Percentiles rank a stretch among this genome's conserved stretches.
Conservation (phyloP, 2,329 filamentous ascomycete species). For the Stromatinia cepivora region DNA sequence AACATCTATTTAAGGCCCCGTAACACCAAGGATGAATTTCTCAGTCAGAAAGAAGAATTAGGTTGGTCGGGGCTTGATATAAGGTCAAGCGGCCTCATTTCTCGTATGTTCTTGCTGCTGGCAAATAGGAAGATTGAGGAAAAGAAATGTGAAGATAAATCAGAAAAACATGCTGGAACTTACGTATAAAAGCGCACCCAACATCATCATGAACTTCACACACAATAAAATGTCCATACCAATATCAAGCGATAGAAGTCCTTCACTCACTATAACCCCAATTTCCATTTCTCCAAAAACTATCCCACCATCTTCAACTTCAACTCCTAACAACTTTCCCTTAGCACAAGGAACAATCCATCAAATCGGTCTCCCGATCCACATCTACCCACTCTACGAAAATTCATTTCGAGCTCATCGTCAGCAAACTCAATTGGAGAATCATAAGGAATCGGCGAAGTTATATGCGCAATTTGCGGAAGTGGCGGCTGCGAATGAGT, state of each 20-base stretch:
- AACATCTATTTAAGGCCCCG: not conserved
- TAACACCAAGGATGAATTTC: not conserved
- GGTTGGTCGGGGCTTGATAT: not conserved
- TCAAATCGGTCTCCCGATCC: constrained; percentile 61
- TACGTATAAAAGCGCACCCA: no score
- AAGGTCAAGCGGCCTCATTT: not conserved
- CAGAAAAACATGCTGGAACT: not conserved
- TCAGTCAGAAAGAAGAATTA: no score
- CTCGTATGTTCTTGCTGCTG: not conserved
- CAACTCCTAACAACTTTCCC: not conserved
- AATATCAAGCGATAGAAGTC: not conserved
- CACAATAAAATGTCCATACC: not conserved
- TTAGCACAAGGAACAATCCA: constrained; percentile 57
- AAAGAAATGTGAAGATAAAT: not conserved
- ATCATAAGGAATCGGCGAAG: constrained; percentile 57
- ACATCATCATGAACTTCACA: not conserved
- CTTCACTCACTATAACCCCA: not conserved
- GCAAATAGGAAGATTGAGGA: not conserved
- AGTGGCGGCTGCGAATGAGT: constrained; percentile 53
- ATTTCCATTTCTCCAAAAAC: not conserved
- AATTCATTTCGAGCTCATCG: constrained; percentile 60
- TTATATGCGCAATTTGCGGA: constrained; percentile 62
- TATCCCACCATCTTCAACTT: not conserved
- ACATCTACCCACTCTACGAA: constrained; percentile 68
- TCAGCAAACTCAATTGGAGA: constrained; percentile 54